These are phyloP conservation scores for Carallia pectinifolia DNA, from an alignment of 345 rosid species.

Conservation along the genomic window DNA sequence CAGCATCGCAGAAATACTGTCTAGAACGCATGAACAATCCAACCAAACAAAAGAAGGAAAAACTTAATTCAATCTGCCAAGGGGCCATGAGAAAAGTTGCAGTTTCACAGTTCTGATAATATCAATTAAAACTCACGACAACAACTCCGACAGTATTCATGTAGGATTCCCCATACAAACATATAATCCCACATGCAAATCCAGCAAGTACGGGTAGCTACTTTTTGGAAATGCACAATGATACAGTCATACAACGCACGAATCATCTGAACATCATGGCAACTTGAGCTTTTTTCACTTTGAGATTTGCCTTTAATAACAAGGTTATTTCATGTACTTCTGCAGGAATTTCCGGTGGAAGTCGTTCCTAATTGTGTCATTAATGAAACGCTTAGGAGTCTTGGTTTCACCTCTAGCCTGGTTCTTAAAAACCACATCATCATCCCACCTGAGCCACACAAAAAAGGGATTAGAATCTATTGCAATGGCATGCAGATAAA, in stretches of 20 bases:
- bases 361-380: conserved; percentile 92
- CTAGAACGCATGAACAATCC: too few relatives aligned
- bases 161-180: too few relatives aligned
- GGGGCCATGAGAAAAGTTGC: too few relatives aligned
- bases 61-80: too few relatives aligned
- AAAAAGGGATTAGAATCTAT: not conserved
- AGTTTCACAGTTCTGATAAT: too few relatives aligned
- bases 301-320: not conserved
- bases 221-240: not conserved
- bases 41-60: too few relatives aligned
- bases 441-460: conserved; percentile 78
- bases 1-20: too few relatives aligned
- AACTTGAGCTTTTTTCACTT: not conserved
- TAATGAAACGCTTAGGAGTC: conserved; percentile 93
- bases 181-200: not conserved
- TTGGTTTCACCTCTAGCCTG: conserved; percentile 97
- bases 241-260: conserved; percentile 7
- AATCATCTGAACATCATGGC: not conserved
- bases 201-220: not conserved
- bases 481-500: not conserved
- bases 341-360: conserved; percentile 92
- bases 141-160: too few relatives aligned
- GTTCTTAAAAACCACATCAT: conserved; percentile 97
- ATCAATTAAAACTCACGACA: too few relatives aligned
- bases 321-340: conserved; percentile 78